Evolutionary conservation across 768 basidiomycete species (phyloP).

Genomic region (Lepiota brunneoincarnata): DNA sequence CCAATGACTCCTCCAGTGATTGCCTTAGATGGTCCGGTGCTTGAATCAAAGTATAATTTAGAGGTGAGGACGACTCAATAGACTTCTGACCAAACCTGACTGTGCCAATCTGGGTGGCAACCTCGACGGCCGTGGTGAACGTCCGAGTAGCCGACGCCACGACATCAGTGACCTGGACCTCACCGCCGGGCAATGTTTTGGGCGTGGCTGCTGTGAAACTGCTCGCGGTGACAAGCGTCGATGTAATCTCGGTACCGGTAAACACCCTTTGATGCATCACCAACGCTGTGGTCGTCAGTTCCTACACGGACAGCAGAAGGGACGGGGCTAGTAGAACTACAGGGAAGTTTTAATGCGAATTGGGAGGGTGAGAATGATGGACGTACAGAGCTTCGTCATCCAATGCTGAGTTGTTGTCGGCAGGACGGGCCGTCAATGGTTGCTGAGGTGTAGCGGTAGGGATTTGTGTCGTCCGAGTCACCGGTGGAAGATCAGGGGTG

Average conservation of each 20-base stretch:
- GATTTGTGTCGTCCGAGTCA: no score
- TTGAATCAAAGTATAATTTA: background rate
- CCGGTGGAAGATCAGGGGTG: no score
- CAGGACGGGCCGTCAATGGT: no score
- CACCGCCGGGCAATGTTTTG: background rate
- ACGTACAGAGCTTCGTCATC: no score
- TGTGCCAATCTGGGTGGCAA: background rate
- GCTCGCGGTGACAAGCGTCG: background rate
- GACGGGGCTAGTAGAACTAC: background rate
- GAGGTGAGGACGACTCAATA: background rate
- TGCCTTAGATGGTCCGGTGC: background rate
- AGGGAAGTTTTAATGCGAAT: background rate
- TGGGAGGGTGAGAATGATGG: no score
- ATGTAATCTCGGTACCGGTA: background rate
- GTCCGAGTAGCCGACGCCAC: background rate
- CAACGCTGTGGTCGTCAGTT: background rate
- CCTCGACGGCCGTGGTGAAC: background rate
- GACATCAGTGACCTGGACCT: no score
- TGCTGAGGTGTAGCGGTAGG: no score
- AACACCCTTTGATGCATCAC: background rate
- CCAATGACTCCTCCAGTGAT: constrained; percentile 3
- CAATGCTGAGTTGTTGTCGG: no score
- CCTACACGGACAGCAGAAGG: background rate
- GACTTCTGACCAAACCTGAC: background rate
- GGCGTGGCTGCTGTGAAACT: background rate